These are phyloP conservation scores for Kodamaea sp. DNA, from an alignment of 1,139 yeast genomes.

Conservation along the genomic window DNA sequence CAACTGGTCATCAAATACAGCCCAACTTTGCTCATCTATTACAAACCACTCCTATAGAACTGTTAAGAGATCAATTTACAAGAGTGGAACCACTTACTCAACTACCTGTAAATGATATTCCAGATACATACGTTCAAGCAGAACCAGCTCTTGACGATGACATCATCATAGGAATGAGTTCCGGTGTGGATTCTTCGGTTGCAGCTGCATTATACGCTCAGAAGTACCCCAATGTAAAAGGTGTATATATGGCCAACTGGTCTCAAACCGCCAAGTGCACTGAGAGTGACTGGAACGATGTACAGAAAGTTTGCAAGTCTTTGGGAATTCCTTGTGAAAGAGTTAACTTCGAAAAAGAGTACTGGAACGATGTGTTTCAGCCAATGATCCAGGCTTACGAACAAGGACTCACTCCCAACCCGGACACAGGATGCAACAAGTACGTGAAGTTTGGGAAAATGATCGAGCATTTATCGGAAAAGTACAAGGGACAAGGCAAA, in stretches of 20 bases:
- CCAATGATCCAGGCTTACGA: conserved; percentile 83
- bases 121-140: conserved; percentile 28
- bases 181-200: conserved; percentile 95
- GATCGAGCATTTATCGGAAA: conserved; percentile 50
- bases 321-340: conserved; percentile 70
- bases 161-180: conserved; percentile 87
- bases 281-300: conserved; percentile 89
- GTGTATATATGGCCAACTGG: conserved; percentile 96
- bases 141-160: conserved; percentile 55
- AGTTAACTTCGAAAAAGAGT: conserved; percentile 84
- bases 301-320: conserved; percentile 59
- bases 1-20: background rate
- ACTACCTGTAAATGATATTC: conserved; percentile 7
- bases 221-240: conserved; percentile 58
- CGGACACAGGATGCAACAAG: conserved; percentile 86
- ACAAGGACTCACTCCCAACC: conserved; percentile 86
- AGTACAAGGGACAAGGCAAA: conserved; percentile 26
- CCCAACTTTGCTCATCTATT: background rate
- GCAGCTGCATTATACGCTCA: conserved; percentile 72
- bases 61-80: background rate
- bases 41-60: background rate
- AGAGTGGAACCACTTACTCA: background rate
- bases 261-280: conserved; percentile 67
- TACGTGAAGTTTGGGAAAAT: conserved; percentile 85
- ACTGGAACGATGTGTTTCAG: conserved; percentile 88